Evolutionary conservation across 1,139 yeast genomes (phyloP).

Genomic region (Hansenula anomala): DNA sequence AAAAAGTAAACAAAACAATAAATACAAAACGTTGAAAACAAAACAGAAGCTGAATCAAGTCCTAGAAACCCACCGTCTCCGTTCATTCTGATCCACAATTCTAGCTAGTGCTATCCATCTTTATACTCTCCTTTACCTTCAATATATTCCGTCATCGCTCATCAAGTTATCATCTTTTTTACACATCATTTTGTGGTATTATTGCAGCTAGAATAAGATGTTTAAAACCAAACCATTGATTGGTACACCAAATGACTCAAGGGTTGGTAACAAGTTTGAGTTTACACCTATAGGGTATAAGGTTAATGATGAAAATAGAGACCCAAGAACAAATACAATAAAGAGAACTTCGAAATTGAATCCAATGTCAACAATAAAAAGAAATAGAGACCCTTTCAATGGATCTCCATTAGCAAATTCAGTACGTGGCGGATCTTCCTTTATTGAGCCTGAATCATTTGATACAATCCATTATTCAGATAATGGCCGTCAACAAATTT

Average conservation of each 20-base stretch:
- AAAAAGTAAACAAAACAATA: too few species aligned
- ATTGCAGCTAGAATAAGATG: constrained; percentile 7
- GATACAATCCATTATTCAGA: constrained; percentile 16
- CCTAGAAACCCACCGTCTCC: too few species aligned
- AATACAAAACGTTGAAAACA: too few species aligned
- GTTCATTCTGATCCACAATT: too few species aligned
- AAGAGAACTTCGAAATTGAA: neutral
- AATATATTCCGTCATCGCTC: neutral
- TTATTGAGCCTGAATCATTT: constrained; percentile 18
- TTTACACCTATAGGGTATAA: constrained; percentile 21
- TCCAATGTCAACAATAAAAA: neutral
- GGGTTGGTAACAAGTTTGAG: constrained; percentile 7
- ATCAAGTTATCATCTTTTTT: neutral
- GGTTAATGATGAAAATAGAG: constrained; percentile 6
- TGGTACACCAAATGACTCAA: constrained; percentile 15
- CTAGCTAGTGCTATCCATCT: too few species aligned
- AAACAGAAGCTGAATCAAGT: too few species aligned
- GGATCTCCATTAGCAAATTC: constrained; percentile 16
- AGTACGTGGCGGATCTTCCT: constrained; percentile 23
- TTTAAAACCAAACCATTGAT: constrained; percentile 16
- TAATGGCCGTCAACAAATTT: neutral
- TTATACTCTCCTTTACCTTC: neutral
- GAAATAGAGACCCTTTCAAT: constrained; percentile 13
- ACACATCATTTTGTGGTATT: too few species aligned
- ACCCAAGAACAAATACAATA: neutral